Evolutionary conservation across 257 asterid species (phyloP).

Genomic region (Cruciata laevipes): DNA sequence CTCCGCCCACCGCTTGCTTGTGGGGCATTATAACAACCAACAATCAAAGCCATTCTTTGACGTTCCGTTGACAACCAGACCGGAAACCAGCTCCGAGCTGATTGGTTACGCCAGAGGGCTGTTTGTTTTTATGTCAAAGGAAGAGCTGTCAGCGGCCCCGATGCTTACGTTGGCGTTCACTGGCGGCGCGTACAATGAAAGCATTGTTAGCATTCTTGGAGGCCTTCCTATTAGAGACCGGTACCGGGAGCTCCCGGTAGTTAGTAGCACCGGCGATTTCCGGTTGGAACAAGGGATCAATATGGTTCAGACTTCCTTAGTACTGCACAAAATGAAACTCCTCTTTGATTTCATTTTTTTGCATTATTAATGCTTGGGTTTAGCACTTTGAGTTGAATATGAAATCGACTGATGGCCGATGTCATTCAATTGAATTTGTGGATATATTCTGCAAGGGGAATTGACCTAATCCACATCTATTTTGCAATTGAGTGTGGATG

Average conservation of each 20-base stretch:
- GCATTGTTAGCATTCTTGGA: background rate
- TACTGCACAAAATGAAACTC: background rate
- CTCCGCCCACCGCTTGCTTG: no score
- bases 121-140: background rate
- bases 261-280: background rate
- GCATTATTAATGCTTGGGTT: background rate
- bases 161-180: background rate
- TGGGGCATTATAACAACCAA: no score
- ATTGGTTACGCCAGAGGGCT: background rate
- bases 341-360: background rate
- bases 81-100: background rate
- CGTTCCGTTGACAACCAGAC: background rate
- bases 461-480: no score
- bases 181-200: background rate
- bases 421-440: no score
- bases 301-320: background rate
- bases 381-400: no score
- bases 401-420: no score
- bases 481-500: no score
- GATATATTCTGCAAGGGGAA: no score
- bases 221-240: background rate
- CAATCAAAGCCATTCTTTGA: no score
- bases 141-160: background rate
- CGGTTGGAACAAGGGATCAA: background rate
- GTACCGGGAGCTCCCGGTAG: background rate